Evolutionary conservation across 176 grass and related monocot species (phyloP), one percentile per base, ranked within the genome.

Genomic region (Triticum turgidum): DNA sequence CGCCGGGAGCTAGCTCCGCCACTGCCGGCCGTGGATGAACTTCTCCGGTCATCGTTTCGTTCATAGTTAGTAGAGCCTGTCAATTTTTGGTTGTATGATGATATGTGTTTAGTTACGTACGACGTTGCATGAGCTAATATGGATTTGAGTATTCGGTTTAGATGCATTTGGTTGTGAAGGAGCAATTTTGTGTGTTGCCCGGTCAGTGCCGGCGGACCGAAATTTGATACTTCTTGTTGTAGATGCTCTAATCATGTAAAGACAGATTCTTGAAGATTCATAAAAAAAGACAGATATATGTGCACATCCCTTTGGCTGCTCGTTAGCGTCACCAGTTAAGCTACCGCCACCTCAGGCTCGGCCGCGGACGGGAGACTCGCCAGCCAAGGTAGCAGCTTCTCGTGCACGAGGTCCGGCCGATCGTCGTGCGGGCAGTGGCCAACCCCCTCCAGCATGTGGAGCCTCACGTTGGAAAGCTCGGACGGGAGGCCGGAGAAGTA

Each of bases 401-500:
- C 80, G 37, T 99, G 97, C 62, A 99, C 94, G 73, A 94, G 82
- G 56, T 94, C 92, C 47, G 94, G 94, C 2, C 92, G 86, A 81
- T 99, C 94, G 78, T 99, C 94, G 87, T 96, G 97, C 3, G 97
- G 97, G 85, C 90, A 99, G 82, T 99, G 97, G 42, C 94, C 94
- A 11, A 94, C 92, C 62, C 92, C 89, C 79, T 87, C 87, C 80
- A 99, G 83, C 83, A 94, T 85, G 82, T 88, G 9, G 27, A 99
- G 88, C 62, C 82, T 73, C 69, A 99, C 87, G 78, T 93, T 99
- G 13, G 90, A 27, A 39, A 92, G 78, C 41, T 92, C 71, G 1
- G 90, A 72, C 7, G 94, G 94, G 29, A 96, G 90, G 21, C 78
- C 65, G 8, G 92, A 89, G 76, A 98, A 98, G 76, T 91, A 96